These are phyloP conservation scores for Cymodocea nodosa DNA, from an alignment of 116 monocot species.

Conservation along the genomic window DNA sequence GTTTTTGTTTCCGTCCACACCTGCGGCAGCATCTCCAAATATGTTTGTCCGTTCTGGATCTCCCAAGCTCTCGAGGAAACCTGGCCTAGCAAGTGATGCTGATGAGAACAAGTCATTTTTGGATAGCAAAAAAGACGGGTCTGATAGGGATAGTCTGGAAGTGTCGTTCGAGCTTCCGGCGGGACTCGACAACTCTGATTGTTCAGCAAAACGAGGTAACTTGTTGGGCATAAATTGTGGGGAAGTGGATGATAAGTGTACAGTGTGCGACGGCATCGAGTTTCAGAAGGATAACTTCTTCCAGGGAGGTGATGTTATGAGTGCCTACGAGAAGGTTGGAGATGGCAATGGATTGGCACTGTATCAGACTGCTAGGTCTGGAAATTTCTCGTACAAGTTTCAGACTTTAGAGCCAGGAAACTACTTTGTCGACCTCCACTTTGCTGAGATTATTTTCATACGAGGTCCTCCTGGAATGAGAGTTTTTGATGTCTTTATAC, in stretches of 20 bases:
- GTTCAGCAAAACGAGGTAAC: not conserved
- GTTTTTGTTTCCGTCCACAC: not conserved
- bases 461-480: constrained; percentile 41
- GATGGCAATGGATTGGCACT: constrained; percentile 15
- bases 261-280: constrained; percentile 6
- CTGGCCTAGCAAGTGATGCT: not conserved
- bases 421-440: constrained; percentile 41
- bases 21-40: not conserved
- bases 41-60: constrained; percentile 5
- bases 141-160: constrained; percentile 2
- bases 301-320: constrained; percentile 25
- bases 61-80: constrained; percentile 1
- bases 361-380: constrained; percentile 44
- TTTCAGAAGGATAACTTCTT: constrained; percentile 31
- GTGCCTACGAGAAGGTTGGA: constrained; percentile 25
- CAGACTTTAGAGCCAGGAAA: constrained; percentile 23
- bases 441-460: constrained; percentile 47
- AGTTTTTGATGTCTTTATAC: constrained; percentile 54
- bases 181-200: constrained; percentile 3
- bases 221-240: constrained; percentile 33
- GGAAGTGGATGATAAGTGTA: constrained; percentile 9
- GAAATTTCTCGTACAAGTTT: constrained; percentile 41
- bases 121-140: not conserved
- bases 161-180: constrained; percentile 15
- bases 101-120: not conserved